Base-by-base conservation (phyloP, 2,329 filamentous ascomycete genomes). In the Sphaerulina populicola region DNA sequence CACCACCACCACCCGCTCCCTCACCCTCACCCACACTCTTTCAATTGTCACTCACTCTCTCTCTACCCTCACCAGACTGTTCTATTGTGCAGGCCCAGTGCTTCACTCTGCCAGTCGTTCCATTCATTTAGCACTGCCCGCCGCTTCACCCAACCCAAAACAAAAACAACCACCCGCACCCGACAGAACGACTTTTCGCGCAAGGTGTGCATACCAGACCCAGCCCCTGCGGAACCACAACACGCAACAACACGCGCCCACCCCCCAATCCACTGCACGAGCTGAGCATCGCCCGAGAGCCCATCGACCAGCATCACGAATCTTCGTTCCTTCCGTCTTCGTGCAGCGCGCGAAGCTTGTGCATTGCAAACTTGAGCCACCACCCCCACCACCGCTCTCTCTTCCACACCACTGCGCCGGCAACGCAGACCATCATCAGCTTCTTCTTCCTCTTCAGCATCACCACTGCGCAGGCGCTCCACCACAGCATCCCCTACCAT, bases 201-300 rank as follows among this genome's bases (percentile, higher is more conserved):
- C 55, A 53, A 54, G 53, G 51, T 49, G 51, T 49, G 49, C 56
- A 57, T 57, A 55, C 56, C 56, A 50, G 47, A 44, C 18, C 52
- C 33, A 47, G 47, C 56, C 56, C 50, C 48, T 44, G 45, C 41
- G 33, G 44, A 14, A 30, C 41, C 41, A 49, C 54, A 54, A 53
- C 50, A 53, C 49, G 45, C 31, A 43, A 48, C 31, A 43, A 49
- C 55, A 55, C 55, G 55, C 56, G 46, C 27, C 47, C n/a, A n/a
- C n/a, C n/a, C n/a, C n/a, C n/a, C n/a, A n/a, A 48, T 52, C 40
- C 23, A 49, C 56, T 49, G 50, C 55, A 49, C 53, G 47, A 51
- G 42, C 55, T 35, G 8, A 2, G 30, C 30, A 33, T 12, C 10
- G 31, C 31, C 31, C 14, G 23, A 18, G 31, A 11, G 23, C 31